These are phyloP conservation scores for Aspergillus nidulans DNA, from an alignment of 495 filamentous ascomycete genomes.

Conservation along the genomic window DNA sequence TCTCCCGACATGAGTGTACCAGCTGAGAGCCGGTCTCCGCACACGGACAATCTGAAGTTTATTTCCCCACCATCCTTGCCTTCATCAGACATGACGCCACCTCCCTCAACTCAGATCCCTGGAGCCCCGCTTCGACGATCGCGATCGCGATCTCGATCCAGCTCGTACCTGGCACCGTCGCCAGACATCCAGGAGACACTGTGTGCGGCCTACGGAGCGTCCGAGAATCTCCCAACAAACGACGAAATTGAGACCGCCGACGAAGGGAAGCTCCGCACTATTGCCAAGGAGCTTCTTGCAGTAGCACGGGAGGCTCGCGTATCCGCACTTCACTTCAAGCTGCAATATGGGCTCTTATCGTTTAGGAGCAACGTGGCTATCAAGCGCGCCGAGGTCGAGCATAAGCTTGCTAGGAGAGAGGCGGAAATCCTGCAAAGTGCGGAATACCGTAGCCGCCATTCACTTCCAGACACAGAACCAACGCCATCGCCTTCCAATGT, in stretches of 20 bases:
- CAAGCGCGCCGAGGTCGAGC: slow-evolving; percentile 86
- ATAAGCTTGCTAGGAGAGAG: slow-evolving; percentile 86
- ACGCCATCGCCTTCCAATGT: slow-evolving; percentile 26
- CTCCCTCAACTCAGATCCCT: slow-evolving; percentile 66
- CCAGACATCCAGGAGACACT: slow-evolving; percentile 53
- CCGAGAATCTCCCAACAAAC: slow-evolving; percentile 53
- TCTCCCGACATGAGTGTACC: slow-evolving; percentile 36
- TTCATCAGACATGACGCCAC: slow-evolving; percentile 61
- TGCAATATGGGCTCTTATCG: slow-evolving; percentile 82
- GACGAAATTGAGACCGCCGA: slow-evolving; percentile 62
- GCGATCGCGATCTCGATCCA: slow-evolving; percentile 39
- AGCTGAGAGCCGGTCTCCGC: slow-evolving; percentile 25
- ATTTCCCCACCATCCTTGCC: slow-evolving; percentile 37
- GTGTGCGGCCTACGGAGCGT: slow-evolving; percentile 44
- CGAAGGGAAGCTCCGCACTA: slow-evolving; percentile 54
- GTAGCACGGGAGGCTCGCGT: slow-evolving; percentile 64
- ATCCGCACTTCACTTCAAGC: slow-evolving; percentile 83
- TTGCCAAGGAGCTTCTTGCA: slow-evolving; percentile 51
- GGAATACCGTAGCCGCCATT: slow-evolving; percentile 39
- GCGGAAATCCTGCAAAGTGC: slow-evolving; percentile 75
- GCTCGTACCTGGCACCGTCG: slow-evolving; percentile 51
- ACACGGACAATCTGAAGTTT: slow-evolving; percentile 32
- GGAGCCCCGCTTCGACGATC: slow-evolving; percentile 35
- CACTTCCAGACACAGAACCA: slow-evolving; percentile 33
- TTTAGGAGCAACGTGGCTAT: slow-evolving; percentile 83